Conservation (phyloP, 257 asterid species). For the Scutellaria galericulata region DNA sequence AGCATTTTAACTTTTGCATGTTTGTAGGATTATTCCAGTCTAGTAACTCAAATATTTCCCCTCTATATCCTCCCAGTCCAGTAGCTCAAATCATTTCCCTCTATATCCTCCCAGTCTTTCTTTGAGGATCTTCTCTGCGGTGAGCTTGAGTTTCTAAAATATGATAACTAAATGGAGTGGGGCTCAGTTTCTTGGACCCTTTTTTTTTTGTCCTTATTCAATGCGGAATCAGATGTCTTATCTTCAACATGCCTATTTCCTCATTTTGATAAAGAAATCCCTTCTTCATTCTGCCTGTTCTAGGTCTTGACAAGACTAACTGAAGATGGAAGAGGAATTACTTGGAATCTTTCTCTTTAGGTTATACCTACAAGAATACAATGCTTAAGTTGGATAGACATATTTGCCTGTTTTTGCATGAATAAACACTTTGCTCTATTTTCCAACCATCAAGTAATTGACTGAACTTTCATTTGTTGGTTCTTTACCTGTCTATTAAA, state of each 20-base stretch:
- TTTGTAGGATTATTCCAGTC: conserved; percentile 30
- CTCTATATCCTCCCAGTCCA: not conserved
- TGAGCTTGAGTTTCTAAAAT: conserved; percentile 29
- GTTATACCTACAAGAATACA: conserved; percentile 42
- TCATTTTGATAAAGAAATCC: conserved; percentile 48
- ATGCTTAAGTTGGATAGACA: conserved; percentile 37
- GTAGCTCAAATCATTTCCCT: conserved; percentile 4
- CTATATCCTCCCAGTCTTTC: conserved; percentile 14
- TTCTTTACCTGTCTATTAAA: conserved; percentile 20
- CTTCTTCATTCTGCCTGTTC: conserved; percentile 67
- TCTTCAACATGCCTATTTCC: conserved; percentile 39
- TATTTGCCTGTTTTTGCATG: conserved; percentile 35
- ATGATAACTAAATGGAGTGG: no score
- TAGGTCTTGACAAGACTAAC: conserved; percentile 86
- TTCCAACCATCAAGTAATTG: conserved; percentile 1
- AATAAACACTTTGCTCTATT: conserved; percentile 20
- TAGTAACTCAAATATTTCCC: conserved; percentile 15
- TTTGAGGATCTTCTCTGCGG: not conserved
- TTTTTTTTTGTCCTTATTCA: conserved; percentile 33
- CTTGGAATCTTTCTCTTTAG: conserved; percentile 42
- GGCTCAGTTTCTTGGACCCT: not conserved
- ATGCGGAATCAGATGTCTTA: conserved; percentile 27
- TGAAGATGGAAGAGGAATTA: conserved; percentile 66
- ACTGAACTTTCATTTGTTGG: conserved; percentile 27
- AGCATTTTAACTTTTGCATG: conserved; percentile 29